Evolutionary conservation across 495 filamentous ascomycete genomes (phyloP).

Genomic region (Aspergillus incahuasiensis): DNA sequence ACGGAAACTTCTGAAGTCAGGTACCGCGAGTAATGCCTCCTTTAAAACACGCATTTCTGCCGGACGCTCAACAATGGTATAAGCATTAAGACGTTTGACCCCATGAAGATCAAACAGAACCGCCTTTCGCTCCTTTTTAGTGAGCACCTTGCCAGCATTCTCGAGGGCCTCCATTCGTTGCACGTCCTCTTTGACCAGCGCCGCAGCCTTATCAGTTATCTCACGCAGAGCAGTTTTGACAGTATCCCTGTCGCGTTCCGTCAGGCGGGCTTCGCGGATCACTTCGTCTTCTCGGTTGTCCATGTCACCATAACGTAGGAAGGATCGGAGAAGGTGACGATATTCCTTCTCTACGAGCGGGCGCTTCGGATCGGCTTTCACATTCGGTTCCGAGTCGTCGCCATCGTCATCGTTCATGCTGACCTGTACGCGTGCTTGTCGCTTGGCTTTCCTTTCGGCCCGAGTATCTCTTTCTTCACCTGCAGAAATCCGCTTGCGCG

Average conservation of each 20-base stretch:
- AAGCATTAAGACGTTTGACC: slow-evolving; percentile 89
- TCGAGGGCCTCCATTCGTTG: slow-evolving; percentile 56
- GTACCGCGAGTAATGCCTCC: slow-evolving; percentile 56
- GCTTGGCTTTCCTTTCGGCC: slow-evolving; percentile 88
- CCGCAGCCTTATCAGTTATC: slow-evolving; percentile 64
- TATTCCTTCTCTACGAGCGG: slow-evolving; percentile 87
- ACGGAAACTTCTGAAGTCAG: slow-evolving; percentile 72
- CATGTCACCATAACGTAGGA: slow-evolving; percentile 81
- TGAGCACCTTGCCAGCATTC: slow-evolving; percentile 66
- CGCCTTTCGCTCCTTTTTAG: slow-evolving; percentile 96
- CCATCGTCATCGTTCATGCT: slow-evolving; percentile 55
- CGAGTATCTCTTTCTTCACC: slow-evolving; percentile 64
- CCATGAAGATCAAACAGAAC: slow-evolving; percentile 90
- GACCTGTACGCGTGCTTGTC: slow-evolving; percentile 75
- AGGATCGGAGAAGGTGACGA: slow-evolving; percentile 80
- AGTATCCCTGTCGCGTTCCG: slow-evolving; percentile 71
- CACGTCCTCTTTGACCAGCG: slow-evolving; percentile 65
- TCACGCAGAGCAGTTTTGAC: slow-evolving; percentile 66
- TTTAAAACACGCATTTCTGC: slow-evolving; percentile 80
- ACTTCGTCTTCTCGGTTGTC: slow-evolving; percentile 83
- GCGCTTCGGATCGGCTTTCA: slow-evolving; percentile 72
- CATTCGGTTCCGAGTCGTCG: slow-evolving; percentile 53
- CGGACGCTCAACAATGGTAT: slow-evolving; percentile 85
- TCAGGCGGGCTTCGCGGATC: slow-evolving; percentile 75
- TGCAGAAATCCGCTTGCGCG: slow-evolving; percentile 73